These are phyloP conservation scores for Abrus precatorius DNA, from an alignment of 306 rosid species.

Conservation along the genomic window DNA sequence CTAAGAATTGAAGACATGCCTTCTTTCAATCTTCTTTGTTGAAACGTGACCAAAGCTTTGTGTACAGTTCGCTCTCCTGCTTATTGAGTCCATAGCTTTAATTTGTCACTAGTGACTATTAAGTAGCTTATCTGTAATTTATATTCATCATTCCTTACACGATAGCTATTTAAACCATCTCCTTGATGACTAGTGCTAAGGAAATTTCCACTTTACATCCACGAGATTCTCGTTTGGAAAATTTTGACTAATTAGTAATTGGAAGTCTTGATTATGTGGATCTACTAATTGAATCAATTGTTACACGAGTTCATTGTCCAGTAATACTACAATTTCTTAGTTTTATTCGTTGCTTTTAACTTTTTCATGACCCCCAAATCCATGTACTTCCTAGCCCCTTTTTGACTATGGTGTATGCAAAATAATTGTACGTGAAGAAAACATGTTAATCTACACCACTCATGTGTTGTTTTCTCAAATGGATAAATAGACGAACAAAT, in stretches of 20 bases:
- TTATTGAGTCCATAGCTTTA: constrained; percentile 6
- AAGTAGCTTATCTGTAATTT: constrained; percentile 28
- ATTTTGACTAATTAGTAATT: constrained; percentile 24
- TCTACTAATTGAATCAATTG: constrained; percentile 16
- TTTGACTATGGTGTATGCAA: background rate
- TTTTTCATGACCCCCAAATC: background rate
- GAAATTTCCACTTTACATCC: constrained; percentile 24
- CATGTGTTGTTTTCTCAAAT: background rate
- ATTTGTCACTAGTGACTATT: background rate
- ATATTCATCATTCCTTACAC: constrained; percentile 18
- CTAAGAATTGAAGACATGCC: constrained; percentile 93
- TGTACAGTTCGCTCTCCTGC: background rate
- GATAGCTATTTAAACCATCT: constrained; percentile 9
- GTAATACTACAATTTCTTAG: background rate
- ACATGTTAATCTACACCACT: background rate
- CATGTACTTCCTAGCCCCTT: background rate
- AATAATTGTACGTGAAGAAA: background rate
- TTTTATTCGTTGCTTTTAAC: background rate
- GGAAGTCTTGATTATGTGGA: constrained; percentile 26
- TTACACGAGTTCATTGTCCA: background rate
- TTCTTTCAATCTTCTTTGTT: constrained; percentile 77
- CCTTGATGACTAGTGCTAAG: constrained; percentile 3
- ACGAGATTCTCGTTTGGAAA: constrained; percentile 2
- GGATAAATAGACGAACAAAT: too few relatives aligned
- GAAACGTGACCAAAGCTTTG: constrained; percentile 39